Conservation (phyloP, 192 early-diverging fungal genomes). For the Rhizophagus prolifer region DNA sequence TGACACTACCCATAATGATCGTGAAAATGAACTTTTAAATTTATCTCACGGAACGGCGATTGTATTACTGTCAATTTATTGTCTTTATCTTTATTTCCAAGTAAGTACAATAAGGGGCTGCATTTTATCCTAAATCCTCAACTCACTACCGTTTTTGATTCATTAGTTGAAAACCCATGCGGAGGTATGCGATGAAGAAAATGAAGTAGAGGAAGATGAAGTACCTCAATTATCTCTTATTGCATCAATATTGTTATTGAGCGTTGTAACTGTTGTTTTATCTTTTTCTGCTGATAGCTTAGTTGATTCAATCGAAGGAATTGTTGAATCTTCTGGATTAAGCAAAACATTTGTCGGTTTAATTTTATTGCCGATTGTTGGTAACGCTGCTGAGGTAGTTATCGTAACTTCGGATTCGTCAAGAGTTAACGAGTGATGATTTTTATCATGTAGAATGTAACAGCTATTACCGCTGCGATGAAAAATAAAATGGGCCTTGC, state of each 20-base stretch:
- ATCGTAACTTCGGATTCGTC: too few species aligned
- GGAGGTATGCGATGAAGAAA: constrained; percentile 43
- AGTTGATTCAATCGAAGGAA: too few species aligned
- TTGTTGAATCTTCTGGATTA: too few species aligned
- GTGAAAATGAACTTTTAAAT: too few species aligned
- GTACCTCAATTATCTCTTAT: constrained; percentile 56
- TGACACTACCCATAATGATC: too few species aligned
- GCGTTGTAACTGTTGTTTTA: constrained; percentile 65
- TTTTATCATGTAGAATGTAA: constrained; percentile 64
- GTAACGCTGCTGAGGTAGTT: too few species aligned
- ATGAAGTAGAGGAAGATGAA: constrained; percentile 64
- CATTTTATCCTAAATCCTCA: too few species aligned
- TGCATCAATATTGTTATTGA: constrained; percentile 49
- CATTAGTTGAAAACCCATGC: constrained; percentile 62
- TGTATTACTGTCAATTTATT: too few species aligned
- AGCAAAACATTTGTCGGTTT: too few species aligned
- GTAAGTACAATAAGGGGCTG: neutral
- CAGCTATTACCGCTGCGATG: constrained; percentile 75
- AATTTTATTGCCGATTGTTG: too few species aligned
- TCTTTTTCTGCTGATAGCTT: constrained; percentile 81
- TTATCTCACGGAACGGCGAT: too few species aligned
- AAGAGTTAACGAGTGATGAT: neutral
- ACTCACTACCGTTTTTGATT: neutral
- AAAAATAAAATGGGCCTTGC: constrained; percentile 92
- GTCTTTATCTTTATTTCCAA: too few species aligned